Evolutionary conservation across 768 basidiomycete species (phyloP).

Genomic region (Rubroboletus satanas): DNA sequence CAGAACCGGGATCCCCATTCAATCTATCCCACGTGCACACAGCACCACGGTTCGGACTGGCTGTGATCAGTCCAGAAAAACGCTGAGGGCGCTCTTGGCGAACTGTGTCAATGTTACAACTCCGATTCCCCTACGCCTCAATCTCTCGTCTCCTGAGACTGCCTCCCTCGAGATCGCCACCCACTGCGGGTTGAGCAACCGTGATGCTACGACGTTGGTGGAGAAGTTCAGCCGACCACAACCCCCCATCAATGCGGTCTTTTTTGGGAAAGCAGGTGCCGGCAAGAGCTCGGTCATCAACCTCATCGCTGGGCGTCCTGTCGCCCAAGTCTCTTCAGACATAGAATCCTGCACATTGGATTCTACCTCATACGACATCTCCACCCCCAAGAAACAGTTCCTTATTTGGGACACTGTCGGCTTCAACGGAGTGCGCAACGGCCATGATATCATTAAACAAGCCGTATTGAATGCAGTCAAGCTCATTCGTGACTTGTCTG

Average conservation of each 20-base stretch:
- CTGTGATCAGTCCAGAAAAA: not conserved
- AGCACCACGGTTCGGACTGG: not conserved
- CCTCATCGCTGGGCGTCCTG: not conserved
- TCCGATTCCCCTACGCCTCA: not conserved
- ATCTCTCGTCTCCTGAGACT: not conserved
- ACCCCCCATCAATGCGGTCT: constrained; percentile 23
- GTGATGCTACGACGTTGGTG: not conserved
- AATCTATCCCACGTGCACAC: not conserved
- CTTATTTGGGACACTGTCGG: constrained; percentile 1
- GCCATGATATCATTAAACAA: too few species aligned
- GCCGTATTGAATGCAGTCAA: too few species aligned
- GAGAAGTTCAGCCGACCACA: too few species aligned
- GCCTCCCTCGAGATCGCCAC: not conserved
- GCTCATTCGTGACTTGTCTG: too few species aligned
- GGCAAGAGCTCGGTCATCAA: constrained; percentile 32
- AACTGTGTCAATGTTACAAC: not conserved
- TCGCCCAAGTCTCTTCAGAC: not conserved
- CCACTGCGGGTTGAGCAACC: not conserved
- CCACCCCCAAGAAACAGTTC: not conserved
- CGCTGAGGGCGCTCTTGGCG: not conserved
- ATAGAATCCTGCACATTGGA: not conserved
- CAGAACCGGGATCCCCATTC: too few species aligned
- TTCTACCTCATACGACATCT: not conserved
- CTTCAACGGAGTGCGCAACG: too few species aligned
- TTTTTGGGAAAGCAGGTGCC: constrained; percentile 31